These are phyloP conservation scores for Globisporangium cederbergense DNA, from an alignment of 352 stramenopile species.

Conservation along the genomic window DNA sequence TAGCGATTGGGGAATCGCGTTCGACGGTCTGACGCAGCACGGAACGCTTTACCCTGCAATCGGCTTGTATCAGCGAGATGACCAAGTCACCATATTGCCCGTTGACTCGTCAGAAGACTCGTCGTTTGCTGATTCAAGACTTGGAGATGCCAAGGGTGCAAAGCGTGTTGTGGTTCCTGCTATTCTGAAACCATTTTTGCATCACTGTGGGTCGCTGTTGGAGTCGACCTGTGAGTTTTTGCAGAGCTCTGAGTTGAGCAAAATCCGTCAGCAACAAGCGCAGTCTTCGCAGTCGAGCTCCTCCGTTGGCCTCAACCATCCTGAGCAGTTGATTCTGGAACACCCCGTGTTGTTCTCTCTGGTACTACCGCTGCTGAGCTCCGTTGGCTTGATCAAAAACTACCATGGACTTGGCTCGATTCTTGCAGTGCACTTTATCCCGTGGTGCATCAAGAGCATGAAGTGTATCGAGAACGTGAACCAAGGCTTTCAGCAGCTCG, in stretches of 20 bases:
- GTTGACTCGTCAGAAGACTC: slow-evolving; percentile 44
- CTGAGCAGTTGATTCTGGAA: slow-evolving; percentile 31
- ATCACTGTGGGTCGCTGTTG: slow-evolving; percentile 58
- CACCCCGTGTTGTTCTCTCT: slow-evolving; percentile 61
- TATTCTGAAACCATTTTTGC: slow-evolving; percentile 73
- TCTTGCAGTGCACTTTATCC: slow-evolving; percentile 71
- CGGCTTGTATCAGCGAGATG: slow-evolving; percentile 85
- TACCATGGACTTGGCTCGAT: slow-evolving; percentile 68
- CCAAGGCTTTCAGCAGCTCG: slow-evolving; percentile 37
- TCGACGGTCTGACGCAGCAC: slow-evolving; percentile 85
- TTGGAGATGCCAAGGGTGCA: slow-evolving; percentile 23
- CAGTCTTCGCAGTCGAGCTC: neutral
- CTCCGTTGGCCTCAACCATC: slow-evolving; percentile 18
- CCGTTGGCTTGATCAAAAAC: slow-evolving; percentile 55
- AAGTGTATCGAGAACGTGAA: slow-evolving; percentile 66
- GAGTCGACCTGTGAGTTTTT: slow-evolving; percentile 56
- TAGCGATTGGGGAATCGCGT: slow-evolving; percentile 87
- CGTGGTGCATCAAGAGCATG: slow-evolving; percentile 69
- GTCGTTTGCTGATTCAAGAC: slow-evolving; percentile 21
- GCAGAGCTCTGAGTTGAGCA: slow-evolving; percentile 24
- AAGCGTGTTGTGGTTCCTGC: slow-evolving; percentile 55
- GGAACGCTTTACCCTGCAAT: slow-evolving; percentile 87
- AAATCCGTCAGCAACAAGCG: slow-evolving; percentile 14
- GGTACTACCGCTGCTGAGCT: slow-evolving; percentile 63
- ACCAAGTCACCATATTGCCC: slow-evolving; percentile 85